These are phyloP conservation scores for Suhomyces sp. DNA, from an alignment of 805 yeast genomes.

Conservation along the genomic window DNA sequence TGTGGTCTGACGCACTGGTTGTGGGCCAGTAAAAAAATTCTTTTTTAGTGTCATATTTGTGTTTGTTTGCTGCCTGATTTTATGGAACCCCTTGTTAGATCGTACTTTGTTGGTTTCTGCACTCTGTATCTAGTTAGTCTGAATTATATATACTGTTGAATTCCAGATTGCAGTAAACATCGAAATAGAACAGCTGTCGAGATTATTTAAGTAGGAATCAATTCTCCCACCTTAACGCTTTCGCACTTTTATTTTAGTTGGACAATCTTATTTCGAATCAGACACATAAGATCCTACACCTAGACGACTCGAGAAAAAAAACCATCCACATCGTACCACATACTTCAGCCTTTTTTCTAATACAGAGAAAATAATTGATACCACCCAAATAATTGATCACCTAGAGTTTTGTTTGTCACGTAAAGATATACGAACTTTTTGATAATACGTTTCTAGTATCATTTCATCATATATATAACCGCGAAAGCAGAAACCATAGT, in stretches of 20 bases:
- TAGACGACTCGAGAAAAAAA: neutral
- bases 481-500: neutral
- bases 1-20: conserved; percentile 1
- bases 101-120: neutral
- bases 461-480: neutral
- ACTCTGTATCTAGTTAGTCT: neutral
- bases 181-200: neutral
- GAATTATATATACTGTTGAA: conserved; percentile 2
- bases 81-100: conserved; percentile 2
- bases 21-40: neutral
- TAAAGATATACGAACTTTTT: neutral
- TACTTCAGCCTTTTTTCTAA: neutral
- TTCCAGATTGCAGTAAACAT: neutral
- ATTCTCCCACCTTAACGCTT: neutral
- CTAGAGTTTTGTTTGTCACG: neutral
- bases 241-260: neutral
- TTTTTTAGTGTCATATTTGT: neutral
- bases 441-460: neutral
- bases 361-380: neutral
- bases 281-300: neutral
- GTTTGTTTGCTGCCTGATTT: conserved; percentile 6
- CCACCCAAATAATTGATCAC: neutral
- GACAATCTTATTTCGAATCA: neutral
- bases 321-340: neutral
- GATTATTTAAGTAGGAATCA: neutral